Percentiles rank a stretch among this genome's conserved stretches.
Conservation (phyloP, 2,329 filamentous ascomycete species). For the Pseudogymnoascus sp. region DNA sequence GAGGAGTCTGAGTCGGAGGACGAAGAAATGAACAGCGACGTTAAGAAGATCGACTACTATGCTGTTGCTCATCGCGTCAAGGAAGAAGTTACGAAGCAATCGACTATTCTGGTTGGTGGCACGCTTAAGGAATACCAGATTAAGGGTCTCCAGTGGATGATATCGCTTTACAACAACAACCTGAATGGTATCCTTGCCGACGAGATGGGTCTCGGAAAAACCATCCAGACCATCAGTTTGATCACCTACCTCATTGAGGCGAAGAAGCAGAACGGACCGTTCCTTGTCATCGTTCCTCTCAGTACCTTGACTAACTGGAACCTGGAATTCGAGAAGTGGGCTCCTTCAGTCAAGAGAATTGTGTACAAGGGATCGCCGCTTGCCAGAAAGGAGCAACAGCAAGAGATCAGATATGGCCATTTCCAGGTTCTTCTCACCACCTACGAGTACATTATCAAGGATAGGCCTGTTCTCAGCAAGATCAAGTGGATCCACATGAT, state of each 20-base stretch:
- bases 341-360: conserved; percentile 74
- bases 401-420: conserved; percentile 85
- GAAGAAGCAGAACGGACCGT: conserved; percentile 87
- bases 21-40: conserved; percentile 60
- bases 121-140: conserved; percentile 94
- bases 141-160: conserved; percentile 99
- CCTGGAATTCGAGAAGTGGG: conserved; percentile 98
- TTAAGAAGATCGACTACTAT: conserved; percentile 94
- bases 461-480: conserved; percentile 88
- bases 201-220: conserved; percentile 99
- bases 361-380: conserved; percentile 96
- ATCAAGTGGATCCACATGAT: conserved; percentile 99
- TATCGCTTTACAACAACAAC: conserved; percentile 99
- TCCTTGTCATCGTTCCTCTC: conserved; percentile 91
- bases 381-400: conserved; percentile 79
- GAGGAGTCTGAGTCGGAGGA: conserved; percentile 64
- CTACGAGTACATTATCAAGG: conserved; percentile 99
- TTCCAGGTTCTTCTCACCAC: conserved; percentile 97
- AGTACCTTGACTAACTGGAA: conserved; percentile 99
- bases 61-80: conserved; percentile 93
- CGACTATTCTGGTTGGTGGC: conserved; percentile 81
- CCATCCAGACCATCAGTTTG: conserved; percentile 96
- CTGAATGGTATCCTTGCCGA: conserved; percentile 97
- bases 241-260: conserved; percentile 95
- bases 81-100: conserved; percentile 81